phyloP scores from a whole-genome alignment of 1,284 basidiomycete species.

The Rhodotorula sp. region DNA sequence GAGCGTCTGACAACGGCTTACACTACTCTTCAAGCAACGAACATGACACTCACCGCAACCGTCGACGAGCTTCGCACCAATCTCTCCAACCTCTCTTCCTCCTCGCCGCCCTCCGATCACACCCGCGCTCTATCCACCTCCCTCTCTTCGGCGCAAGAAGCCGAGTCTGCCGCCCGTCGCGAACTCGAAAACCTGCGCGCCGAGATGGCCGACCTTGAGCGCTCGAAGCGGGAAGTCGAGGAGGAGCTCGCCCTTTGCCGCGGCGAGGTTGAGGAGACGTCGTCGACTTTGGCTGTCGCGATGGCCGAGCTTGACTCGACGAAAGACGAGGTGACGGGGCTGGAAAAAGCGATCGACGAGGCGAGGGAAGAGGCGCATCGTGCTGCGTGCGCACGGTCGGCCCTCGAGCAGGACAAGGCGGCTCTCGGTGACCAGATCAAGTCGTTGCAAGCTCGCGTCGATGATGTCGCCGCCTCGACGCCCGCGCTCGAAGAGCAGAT shows the following conservation, averaged over 20 bases:
- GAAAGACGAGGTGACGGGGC: slow-evolving; percentile 24
- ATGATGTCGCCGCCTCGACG: neutral
- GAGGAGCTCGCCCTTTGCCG: slow-evolving; percentile 26
- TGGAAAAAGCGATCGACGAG: slow-evolving; percentile 19
- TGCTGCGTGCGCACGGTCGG: neutral
- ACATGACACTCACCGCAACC: slow-evolving; percentile 6
- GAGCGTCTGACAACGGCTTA: slow-evolving; percentile 11
- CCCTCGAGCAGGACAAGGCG: slow-evolving; percentile 5
- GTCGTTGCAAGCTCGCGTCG: neutral
- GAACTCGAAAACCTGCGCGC: slow-evolving; percentile 22
- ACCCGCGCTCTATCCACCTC: slow-evolving; percentile 21
- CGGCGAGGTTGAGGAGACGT: slow-evolving; percentile 27
- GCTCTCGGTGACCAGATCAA: neutral
- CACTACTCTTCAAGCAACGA: slow-evolving; percentile 7
- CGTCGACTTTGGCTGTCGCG: slow-evolving; percentile 11
- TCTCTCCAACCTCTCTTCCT: slow-evolving; percentile 10
- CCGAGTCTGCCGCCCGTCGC: slow-evolving; percentile 4
- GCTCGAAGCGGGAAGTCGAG: slow-evolving; percentile 20
- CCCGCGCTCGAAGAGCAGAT: slow-evolving; percentile 8
- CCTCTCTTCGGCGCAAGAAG: slow-evolving; percentile 17
- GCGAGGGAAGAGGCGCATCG: slow-evolving; percentile 13
- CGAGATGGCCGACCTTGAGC: slow-evolving; percentile 16
- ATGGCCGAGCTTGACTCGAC: slow-evolving; percentile 27
- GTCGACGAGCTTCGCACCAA: slow-evolving; percentile 26
- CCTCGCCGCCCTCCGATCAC: slow-evolving; percentile 18